Base-by-base conservation (phyloP, 2,329 filamentous ascomycete genomes). In the Exophiala sp. region DNA sequence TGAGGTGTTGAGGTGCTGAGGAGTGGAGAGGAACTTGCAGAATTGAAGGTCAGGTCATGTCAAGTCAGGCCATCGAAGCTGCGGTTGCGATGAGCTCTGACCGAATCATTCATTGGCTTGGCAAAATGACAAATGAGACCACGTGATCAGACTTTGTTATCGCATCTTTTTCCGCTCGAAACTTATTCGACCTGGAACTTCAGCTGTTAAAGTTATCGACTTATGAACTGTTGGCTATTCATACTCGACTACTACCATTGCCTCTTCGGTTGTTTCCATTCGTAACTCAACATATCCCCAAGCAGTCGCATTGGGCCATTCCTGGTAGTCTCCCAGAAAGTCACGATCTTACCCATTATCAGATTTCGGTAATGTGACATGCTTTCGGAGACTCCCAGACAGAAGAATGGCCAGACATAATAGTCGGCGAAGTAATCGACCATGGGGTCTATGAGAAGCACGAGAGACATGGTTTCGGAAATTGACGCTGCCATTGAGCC, bases 351-450 rank as follows among this genome's bases (percentile, higher is more conserved):
- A 14, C 46, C 24, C 41, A 63, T 41, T 2, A 66, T 53, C 36
- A 53, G 42, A 6, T 56, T 34, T 9, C 50, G 59, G 14, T 61
- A 57, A 11, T 33, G 3, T n/a, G 20, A 3, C 12, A 46, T 32
- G 9, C 44, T 16, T 3, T 56, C 35, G 39, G 44, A 58, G n/a
- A 54, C 58, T 9, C 63, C 63, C 24, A 66, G 40, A 1, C 59
- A 51, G 3, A 62, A 47, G 12, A 66, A 55, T 3, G 63, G 63
- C 63, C 65, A 66, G 39, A 59, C 57, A 32, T 65, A 66, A 41
- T 66, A 65, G 38, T 66, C 63, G 5, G 64, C 64, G 40, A 60
- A 66, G 34, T 65, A 66, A 33, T 65, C 63, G 5, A 42, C 29
- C 1, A 42, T 47, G 1, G 65, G 63, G 7, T 61, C 50, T 1